Base-by-base conservation (phyloP, 2,329 filamentous ascomycete genomes). In the Fusarium nurragi region DNA sequence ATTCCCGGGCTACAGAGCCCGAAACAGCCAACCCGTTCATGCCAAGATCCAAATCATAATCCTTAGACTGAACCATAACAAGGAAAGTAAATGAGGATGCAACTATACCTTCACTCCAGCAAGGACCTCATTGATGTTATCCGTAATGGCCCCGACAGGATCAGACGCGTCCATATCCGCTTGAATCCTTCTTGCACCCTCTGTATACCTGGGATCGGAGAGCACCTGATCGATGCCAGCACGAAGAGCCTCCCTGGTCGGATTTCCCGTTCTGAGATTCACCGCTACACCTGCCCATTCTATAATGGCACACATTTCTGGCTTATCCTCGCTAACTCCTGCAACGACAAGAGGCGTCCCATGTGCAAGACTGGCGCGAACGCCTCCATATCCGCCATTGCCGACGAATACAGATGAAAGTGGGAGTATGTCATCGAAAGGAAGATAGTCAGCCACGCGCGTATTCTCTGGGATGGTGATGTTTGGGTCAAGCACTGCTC, bases 341-440 rank as follows among this genome's bases (percentile, higher is more conserved):
- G 50, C 50, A 32, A 53, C 50, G 3, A 53, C 50, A 3, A 53
- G n/a, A 13, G 41, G 50, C 14, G 34, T 53, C 13, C 50, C 50
- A 16, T 47, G 25, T 9, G 50, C 16, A 39, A 53, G 50, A 39
- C 50, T 52, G 14, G 39, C 26, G 6, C 39, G 49, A 4, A 52
- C 49, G 28, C 49, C 48, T 14, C 54, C 54, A 14, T 57, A 53
- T 3, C 54, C 54, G 5, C 54, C 54, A 16, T 45, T 57, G 0
- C 48, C 43, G 8, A 57, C 32, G 9, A 55, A 55, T 3, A 55
- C 52, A 1, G 45, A 48, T 3, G 36, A 14, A 5, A 36, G 37
- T 6, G 52, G 52, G 4, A 55, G 52, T 11, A 55, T 28, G 10
- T 55, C 38, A 16, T 50, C 44, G 13, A 30, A 49, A 18, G 52